Conservation (phyloP, 108 stramenopile genomes). For the Cyclotella baltica region DNA sequence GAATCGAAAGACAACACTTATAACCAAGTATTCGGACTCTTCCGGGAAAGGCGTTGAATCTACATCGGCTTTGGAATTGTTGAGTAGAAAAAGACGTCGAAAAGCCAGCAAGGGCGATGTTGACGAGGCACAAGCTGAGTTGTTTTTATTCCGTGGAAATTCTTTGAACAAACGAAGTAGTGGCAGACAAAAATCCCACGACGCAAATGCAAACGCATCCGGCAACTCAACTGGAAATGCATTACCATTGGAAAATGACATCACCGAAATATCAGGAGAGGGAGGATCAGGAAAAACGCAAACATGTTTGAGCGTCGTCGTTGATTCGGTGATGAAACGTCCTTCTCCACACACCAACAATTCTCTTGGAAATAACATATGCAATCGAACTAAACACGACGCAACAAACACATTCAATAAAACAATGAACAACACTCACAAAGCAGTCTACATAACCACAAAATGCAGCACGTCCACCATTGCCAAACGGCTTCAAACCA, state of each 20-base stretch:
- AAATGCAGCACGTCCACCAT: slow-evolving; percentile 51
- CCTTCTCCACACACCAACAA: neutral
- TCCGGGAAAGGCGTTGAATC: neutral
- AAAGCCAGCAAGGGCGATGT: neutral
- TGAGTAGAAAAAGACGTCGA: neutral
- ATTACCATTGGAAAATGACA: slow-evolving; percentile 47
- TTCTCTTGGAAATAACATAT: neutral
- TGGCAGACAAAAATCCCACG: neutral
- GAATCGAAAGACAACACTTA: neutral
- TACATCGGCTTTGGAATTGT: neutral
- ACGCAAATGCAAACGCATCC: too few relatives aligned
- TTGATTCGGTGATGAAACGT: slow-evolving; percentile 45
- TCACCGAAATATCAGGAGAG: slow-evolving; percentile 72
- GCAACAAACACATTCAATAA: neutral
- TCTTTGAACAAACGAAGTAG: neutral
- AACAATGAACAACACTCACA: slow-evolving; percentile 14
- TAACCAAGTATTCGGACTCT: neutral
- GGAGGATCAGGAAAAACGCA: slow-evolving; percentile 84
- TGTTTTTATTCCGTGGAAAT: neutral
- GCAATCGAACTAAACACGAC: neutral
- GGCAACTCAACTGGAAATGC: neutral
- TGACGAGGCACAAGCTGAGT: neutral
- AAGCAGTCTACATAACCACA: slow-evolving; percentile 67
- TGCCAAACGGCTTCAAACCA: slow-evolving; percentile 55
- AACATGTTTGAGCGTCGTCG: slow-evolving; percentile 61